Base-by-base conservation (phyloP, 2,329 filamentous ascomycete genomes). In the Cordyceps fumosorosea region DNA sequence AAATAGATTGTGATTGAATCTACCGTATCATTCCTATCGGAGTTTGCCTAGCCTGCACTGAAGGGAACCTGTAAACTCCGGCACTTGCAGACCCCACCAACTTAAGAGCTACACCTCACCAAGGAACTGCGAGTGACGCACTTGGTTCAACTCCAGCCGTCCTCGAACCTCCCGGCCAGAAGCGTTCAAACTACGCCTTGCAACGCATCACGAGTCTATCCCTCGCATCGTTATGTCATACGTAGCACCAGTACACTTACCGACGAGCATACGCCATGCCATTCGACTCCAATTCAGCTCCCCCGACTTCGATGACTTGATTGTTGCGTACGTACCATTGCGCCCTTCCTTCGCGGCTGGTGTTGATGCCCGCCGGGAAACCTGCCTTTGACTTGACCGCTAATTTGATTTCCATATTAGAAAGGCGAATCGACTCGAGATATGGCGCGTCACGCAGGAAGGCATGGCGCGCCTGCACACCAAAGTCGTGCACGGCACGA, bases 201-300 rank as follows among this genome's bases (percentile, higher is more conserved):
- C 48, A 60, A 47, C 40, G 37, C 50, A 37, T 16, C 34, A 10
- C 51, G 32, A 48, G 51, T 24, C 34, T 40, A 34, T 37, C 18
- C n/a, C 42, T 8, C 16, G 22, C 16, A 45, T 63, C 65, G 70
- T 54, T 62, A 99, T 99, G 95, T 90, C 95, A 58, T 99, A 98
- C 75, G 81, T 99, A 70, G 92, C 91, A 65, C 93, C 95, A 45
- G 95, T 99, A 62, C 95, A 99, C 75, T 84, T 88, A 69, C 89
- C 95, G 26, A 97, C 91, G 74, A 96, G 91, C 78, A 87, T 97
- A 66, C 87, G 93, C 61, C 90, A 96, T 83, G 93, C 93, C 16
- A 75, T 98, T 67, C 90, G 89, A 71, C 82, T 93, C 64, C 87
- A 86, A 68, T 88, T 98, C 69, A 79, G 96, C 57, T 83, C 84